Evolutionary conservation across 768 basidiomycete genomes (phyloP), one percentile per base, ranked within the genome.

Genomic region (Strobilomyces echinocephalus): DNA sequence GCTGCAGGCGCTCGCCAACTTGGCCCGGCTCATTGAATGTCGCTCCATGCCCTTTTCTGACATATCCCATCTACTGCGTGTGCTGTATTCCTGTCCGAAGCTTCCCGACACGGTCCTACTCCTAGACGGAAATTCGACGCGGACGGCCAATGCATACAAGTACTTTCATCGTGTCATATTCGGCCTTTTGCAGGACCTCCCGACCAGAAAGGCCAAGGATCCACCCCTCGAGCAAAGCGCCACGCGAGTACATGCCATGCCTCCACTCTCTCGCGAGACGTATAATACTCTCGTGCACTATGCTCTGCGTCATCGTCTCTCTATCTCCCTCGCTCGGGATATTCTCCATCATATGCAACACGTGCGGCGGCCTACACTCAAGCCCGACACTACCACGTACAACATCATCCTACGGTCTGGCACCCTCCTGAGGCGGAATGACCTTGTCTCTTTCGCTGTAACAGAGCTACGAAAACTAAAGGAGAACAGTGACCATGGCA

Each of bases 201-300:
- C 64, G 3, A 63, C 58, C 14, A 60, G 55, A 47, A 65, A 60
- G 48, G 38, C 49, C 10, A 65, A 64, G 36, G 60, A 61, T 38
- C 52, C 61, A 55, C 56, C 56, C n/a, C 33, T 39, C 49, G 36
- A 57, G 47, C 48, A 54, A 16, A 34, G 33, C 24, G 28, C 21
- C 9, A 52, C 50, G 39, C 46, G 41, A 10, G 9, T 10, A 41
- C 34, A 43, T 16, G 52, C 60, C 46, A 63, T 70, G 36, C 75
- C 72, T 18, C 64, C 66, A 0, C 61, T 82, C 8, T 69, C 74
- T 39, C 53, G 73, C 10, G 63, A 69, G 20, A 69, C 76, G 1
- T 86, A 83, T 67, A 86, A 88, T 63, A 61, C 80, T 1, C 76
- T 91, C 26, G 59, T 91, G 4, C 76, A 85, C 55, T 90, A 88